Base-by-base conservation (phyloP, 441 rosid genomes). In the Breynia disticha region DNA sequence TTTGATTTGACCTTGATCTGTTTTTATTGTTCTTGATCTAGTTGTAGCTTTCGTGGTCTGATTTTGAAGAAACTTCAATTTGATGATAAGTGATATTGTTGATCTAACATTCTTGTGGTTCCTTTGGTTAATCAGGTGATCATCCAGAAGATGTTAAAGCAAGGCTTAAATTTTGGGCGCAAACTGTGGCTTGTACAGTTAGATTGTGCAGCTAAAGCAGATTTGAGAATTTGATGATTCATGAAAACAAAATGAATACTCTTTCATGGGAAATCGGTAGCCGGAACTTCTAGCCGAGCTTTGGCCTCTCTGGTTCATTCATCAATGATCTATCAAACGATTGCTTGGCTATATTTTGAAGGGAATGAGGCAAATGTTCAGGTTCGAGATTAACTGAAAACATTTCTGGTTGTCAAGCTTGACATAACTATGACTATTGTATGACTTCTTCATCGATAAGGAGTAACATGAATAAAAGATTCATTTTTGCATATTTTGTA, bases 71-170 rank as follows among this genome's bases (percentile, higher is more conserved):
- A 24, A 24, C 7, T 24, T 24, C 32, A 24, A 24, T 24, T 24
- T 24, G n/a, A n/a, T n/a, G n/a, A n/a, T n/a, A 24, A 24, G 32
- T 24, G 32, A 2, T 24, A 24, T 24, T 24, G 32, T 24, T 24
- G 7, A 24, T 24, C 32, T 24, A 24, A 24, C 32, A 2, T 24
- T 24, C 32, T 24, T 24, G 32, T 24, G 32, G 4, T 7, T 24
- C 7, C 7, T 22, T 58, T 46, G 28, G 22, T 39, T 16, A 18
- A 55, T 15, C 67, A 90, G 97, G 95, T 57, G 95, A 90, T 43
- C 86, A 82, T 75, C 97, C 97, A 1, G 95, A 90, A 66, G 97
- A 90, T 73, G 97, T 90, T 4, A 90, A 90, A 67, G 97, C 97
- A 46, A 86, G 97, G 66, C 85, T 90, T 51, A 89, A 84, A 64